A percentile compares a stretch with the other conserved stretches of the same genome.
These are phyloP conservation scores for Trichoderma simmonsii DNA, from an alignment of 2,329 filamentous ascomycete genomes.

Conservation along the genomic window DNA sequence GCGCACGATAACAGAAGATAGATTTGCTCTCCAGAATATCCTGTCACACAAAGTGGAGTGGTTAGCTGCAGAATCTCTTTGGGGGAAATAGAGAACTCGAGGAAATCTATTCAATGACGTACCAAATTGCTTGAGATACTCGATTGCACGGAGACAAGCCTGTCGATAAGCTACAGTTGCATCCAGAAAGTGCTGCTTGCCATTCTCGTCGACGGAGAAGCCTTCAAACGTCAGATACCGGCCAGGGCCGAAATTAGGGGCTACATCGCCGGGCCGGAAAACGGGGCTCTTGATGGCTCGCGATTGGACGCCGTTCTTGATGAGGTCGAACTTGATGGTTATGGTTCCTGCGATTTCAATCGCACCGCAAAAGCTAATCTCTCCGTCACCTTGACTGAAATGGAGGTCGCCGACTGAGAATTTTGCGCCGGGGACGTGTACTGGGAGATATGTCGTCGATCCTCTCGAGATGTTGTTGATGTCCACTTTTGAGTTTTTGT, in stretches of 20 bases:
- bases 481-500: slow-evolving; percentile 53
- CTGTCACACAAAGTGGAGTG: slow-evolving; percentile 34
- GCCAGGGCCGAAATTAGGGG: slow-evolving; percentile 81
- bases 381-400: slow-evolving; percentile 79
- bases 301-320: slow-evolving; percentile 74
- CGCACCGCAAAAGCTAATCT: slow-evolving; percentile 84
- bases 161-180: slow-evolving; percentile 83
- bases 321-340: slow-evolving; percentile 83
- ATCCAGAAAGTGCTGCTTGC: slow-evolving; percentile 87
- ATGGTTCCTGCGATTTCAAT: slow-evolving; percentile 95
- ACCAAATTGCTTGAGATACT: slow-evolving; percentile 37
- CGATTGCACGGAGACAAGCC: slow-evolving; percentile 59
- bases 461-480: slow-evolving; percentile 83
- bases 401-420: slow-evolving; percentile 88
- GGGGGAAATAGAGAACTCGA: not conserved
- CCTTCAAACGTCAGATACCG: slow-evolving; percentile 58
- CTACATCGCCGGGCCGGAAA: slow-evolving; percentile 81
- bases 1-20: slow-evolving; percentile 84
- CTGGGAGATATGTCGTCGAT: slow-evolving; percentile 79
- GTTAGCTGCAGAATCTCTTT: not conserved
- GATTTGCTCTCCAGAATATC: slow-evolving; percentile 70
- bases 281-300: slow-evolving; percentile 79
- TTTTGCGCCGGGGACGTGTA: slow-evolving; percentile 83
- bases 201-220: slow-evolving; percentile 83
- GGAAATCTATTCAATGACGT: not conserved